A percentile compares a stretch with the other conserved stretches of the same genome.
These are phyloP conservation scores for Uncinocarpus reesii DNA, from an alignment of 2,329 filamentous ascomycete species.

Conservation along the genomic window DNA sequence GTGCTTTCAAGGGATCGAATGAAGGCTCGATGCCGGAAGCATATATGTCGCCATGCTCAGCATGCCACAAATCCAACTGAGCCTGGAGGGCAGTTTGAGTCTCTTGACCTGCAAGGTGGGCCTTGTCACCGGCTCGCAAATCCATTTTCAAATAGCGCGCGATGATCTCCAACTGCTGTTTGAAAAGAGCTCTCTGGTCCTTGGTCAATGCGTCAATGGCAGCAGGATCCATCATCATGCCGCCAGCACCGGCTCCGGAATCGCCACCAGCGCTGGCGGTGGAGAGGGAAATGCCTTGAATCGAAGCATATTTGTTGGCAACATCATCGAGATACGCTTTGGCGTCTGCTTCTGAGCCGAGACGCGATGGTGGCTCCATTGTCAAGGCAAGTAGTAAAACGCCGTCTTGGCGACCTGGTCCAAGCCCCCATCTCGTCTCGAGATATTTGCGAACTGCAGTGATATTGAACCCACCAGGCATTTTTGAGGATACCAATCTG, in stretches of 20 bases:
- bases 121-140: slow-evolving; percentile 90
- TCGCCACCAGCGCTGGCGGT: slow-evolving; percentile 61
- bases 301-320: slow-evolving; percentile 76
- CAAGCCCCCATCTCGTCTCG: slow-evolving; percentile 86
- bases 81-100: slow-evolving; percentile 80
- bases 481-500: slow-evolving; percentile 93
- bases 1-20: slow-evolving; percentile 86
- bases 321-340: slow-evolving; percentile 87
- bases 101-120: slow-evolving; percentile 72
- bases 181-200: slow-evolving; percentile 90
- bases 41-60: slow-evolving; percentile 94
- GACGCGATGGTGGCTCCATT: slow-evolving; percentile 78
- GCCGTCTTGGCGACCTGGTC: slow-evolving; percentile 77
- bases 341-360: slow-evolving; percentile 80
- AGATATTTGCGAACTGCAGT: slow-evolving; percentile 90
- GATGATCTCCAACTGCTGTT: slow-evolving; percentile 92
- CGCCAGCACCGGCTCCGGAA: slow-evolving; percentile 57
- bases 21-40: slow-evolving; percentile 87
- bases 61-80: slow-evolving; percentile 87
- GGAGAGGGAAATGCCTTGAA: slow-evolving; percentile 72
- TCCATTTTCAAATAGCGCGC: slow-evolving; percentile 96
- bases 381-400: slow-evolving; percentile 80
- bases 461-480: slow-evolving; percentile 99
- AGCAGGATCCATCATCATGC: slow-evolving; percentile 99
- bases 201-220: slow-evolving; percentile 95